Evolutionary conservation across 768 basidiomycete species (phyloP).

Genomic region (Hypholoma fasciculare): DNA sequence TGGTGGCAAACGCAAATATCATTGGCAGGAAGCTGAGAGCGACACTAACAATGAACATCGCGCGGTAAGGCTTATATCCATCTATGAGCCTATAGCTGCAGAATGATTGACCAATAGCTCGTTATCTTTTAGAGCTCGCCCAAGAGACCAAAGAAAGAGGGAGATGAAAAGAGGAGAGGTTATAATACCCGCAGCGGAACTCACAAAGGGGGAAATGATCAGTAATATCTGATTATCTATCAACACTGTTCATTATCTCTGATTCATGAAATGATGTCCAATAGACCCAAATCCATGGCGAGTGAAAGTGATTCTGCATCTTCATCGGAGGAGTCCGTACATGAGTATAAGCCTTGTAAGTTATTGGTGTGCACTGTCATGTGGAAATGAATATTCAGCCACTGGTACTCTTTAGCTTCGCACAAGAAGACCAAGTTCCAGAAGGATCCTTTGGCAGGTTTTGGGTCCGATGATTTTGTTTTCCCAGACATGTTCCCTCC

Average conservation of each 20-base stretch:
- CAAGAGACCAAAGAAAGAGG: background rate
- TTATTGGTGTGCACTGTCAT: background rate
- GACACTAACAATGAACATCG: too few relatives aligned
- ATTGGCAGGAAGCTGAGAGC: background rate
- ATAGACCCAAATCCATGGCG: background rate
- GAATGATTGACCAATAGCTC: too few relatives aligned
- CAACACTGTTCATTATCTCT: background rate
- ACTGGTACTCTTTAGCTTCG: background rate
- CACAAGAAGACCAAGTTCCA: background rate
- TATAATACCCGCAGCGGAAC: conserved; percentile 4
- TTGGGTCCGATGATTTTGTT: background rate
- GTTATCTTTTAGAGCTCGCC: too few relatives aligned
- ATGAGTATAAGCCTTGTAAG: conserved; percentile 2
- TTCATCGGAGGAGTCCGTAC: background rate
- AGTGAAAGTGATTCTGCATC: background rate
- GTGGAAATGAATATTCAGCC: background rate
- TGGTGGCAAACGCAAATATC: background rate
- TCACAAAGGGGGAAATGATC: background rate
- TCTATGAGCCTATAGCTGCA: too few relatives aligned
- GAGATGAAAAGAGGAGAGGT: background rate
- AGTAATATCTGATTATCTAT: background rate
- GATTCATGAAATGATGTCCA: background rate
- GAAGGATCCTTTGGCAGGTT: background rate
- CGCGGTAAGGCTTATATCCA: too few relatives aligned
- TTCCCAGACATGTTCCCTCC: background rate